These are phyloP conservation scores for Setomelanomma holmii DNA, from an alignment of 2,329 filamentous ascomycete genomes.

Conservation along the genomic window DNA sequence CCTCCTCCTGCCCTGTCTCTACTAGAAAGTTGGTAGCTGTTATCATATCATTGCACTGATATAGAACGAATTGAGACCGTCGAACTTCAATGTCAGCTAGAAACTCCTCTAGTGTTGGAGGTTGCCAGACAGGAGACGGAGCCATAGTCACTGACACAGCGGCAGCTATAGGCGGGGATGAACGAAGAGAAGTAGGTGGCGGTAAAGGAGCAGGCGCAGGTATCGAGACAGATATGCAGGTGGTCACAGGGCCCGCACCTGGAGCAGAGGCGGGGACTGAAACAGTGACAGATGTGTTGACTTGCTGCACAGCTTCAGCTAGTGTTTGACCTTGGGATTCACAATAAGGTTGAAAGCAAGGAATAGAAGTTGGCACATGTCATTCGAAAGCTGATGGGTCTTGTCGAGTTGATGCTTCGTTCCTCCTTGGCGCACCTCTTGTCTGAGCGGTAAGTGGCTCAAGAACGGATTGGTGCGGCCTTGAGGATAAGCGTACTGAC, in stretches of 20 bases:
- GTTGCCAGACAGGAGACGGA: slow-evolving; percentile 9
- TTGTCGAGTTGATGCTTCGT: not conserved
- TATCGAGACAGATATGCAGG: slow-evolving; percentile 14
- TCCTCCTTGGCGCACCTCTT: not conserved
- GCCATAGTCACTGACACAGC: slow-evolving; percentile 11
- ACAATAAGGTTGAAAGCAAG: slow-evolving; percentile 5
- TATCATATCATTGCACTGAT: slow-evolving; percentile 18
- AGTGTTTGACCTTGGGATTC: slow-evolving; percentile 9
- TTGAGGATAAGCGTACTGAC: not conserved
- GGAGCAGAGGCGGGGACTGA: slow-evolving; percentile 10
- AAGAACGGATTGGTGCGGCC: slow-evolving; percentile 1
- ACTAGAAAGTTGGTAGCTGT: slow-evolving; percentile 16
- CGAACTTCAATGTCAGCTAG: slow-evolving; percentile 8
- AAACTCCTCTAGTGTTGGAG: slow-evolving; percentile 14
- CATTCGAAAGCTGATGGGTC: slow-evolving; percentile 1
- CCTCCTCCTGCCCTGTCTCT: slow-evolving; percentile 16
- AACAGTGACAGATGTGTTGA: slow-evolving; percentile 12
- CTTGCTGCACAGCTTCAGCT: slow-evolving; percentile 9
- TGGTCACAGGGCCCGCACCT: slow-evolving; percentile 9
- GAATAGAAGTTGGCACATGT: slow-evolving; percentile 6
- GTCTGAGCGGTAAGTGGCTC: slow-evolving; percentile 2
- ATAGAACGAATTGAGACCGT: slow-evolving; percentile 12
- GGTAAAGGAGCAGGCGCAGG: slow-evolving; percentile 15
- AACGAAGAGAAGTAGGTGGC: slow-evolving; percentile 6
- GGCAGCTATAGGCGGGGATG: slow-evolving; percentile 11